Conservation (phyloP, 2,329 filamentous ascomycete species). For the Hypoxylon sp. region DNA sequence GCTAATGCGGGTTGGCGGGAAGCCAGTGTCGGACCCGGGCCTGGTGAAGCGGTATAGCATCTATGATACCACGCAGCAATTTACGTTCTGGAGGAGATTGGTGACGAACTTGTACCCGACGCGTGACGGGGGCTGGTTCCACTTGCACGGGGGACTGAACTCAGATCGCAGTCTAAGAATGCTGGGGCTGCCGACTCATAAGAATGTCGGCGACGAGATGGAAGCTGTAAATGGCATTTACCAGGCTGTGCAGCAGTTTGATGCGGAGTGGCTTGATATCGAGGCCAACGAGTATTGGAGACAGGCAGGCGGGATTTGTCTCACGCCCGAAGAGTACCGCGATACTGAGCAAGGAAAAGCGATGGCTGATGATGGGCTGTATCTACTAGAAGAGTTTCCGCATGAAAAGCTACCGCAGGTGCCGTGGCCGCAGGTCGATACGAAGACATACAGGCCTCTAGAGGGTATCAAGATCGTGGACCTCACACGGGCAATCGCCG, state of each 20-base stretch:
- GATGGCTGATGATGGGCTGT: slow-evolving; percentile 48
- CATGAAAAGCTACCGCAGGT: slow-evolving; percentile 45
- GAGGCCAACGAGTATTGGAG: slow-evolving; percentile 53
- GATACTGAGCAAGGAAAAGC: slow-evolving; percentile 48
- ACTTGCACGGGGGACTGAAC: slow-evolving; percentile 54
- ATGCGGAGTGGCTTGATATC: slow-evolving; percentile 51
- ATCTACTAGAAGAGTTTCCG: slow-evolving; percentile 44
- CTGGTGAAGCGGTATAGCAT: slow-evolving; percentile 43
- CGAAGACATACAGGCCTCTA: slow-evolving; percentile 47
- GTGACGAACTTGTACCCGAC: slow-evolving; percentile 55
- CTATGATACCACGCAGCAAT: slow-evolving; percentile 47
- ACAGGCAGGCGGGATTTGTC: slow-evolving; percentile 52
- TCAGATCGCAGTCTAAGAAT: slow-evolving; percentile 51
- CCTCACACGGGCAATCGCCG: slow-evolving; percentile 55
- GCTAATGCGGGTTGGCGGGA: slow-evolving; percentile 46
- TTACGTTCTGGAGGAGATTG: slow-evolving; percentile 50
- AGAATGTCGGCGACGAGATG: slow-evolving; percentile 49
- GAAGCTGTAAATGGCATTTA: slow-evolving; percentile 49
- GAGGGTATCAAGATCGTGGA: slow-evolving; percentile 55
- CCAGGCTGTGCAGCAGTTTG: slow-evolving; percentile 45
- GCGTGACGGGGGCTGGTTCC: slow-evolving; percentile 54
- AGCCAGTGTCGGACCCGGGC: slow-evolving; percentile 40
- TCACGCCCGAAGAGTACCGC: slow-evolving; percentile 53
- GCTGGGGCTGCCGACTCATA: slow-evolving; percentile 50
- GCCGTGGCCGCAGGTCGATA: slow-evolving; percentile 45